A percentile compares a stretch with the other conserved stretches of the same genome.
These are phyloP conservation scores for Colletotrichum cordylinicola DNA, from an alignment of 2,329 filamentous ascomycete species.

Conservation along the genomic window DNA sequence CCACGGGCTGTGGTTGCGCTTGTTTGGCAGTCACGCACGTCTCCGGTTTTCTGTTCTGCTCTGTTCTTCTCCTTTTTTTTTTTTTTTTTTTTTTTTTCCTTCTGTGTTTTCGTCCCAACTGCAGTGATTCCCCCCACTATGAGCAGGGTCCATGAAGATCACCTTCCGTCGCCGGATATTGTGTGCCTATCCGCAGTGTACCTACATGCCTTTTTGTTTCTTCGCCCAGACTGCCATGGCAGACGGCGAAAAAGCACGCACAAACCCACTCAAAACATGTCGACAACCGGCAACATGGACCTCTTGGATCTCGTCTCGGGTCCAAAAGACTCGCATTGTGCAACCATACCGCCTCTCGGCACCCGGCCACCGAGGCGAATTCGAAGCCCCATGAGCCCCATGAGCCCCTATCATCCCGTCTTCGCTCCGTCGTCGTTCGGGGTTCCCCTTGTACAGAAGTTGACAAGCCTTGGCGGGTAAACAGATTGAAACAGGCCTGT, in stretches of 20 bases:
- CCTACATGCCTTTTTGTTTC: neutral
- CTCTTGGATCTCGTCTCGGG: conserved; percentile 14
- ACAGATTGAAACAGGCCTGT: conserved; percentile 16
- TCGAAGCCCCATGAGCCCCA: neutral
- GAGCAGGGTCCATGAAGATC: neutral
- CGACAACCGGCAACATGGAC: neutral
- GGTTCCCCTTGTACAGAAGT: neutral
- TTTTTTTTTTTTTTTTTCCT: neutral
- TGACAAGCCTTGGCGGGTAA: conserved; percentile 8
- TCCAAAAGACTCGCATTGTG: neutral
- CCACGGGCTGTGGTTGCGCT: neutral
- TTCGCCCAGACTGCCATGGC: neutral
- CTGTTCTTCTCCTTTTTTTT: neutral
- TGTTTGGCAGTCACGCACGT: neutral
- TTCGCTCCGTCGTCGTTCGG: neutral
- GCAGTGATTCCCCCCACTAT: neutral
- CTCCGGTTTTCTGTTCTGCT: neutral
- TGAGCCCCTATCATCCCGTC: conserved; percentile 10
- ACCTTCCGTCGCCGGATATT: neutral
- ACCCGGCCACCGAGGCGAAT: neutral
- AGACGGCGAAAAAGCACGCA: neutral
- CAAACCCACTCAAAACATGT: neutral
- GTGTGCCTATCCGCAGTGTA: neutral
- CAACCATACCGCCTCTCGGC: neutral
- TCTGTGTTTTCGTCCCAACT: neutral